Conservation (phyloP, 768 basidiomycete species). For the Dacryopinax primogenitus region DNA sequence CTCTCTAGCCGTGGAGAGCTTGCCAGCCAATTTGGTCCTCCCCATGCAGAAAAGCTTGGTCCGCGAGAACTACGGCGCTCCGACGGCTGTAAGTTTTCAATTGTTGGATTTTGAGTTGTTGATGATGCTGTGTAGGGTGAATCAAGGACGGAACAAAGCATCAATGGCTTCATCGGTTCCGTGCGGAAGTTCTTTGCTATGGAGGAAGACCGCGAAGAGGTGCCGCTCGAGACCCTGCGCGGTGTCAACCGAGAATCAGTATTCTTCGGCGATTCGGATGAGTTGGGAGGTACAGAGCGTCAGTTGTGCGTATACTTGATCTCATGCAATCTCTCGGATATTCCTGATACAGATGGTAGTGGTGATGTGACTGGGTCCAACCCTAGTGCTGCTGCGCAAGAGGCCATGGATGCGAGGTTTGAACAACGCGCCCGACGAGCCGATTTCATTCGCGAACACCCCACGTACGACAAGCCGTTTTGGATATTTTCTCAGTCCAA, state of each 20-base stretch:
- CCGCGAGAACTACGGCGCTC: constrained; percentile 35
- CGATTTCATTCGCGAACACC: constrained; percentile 79
- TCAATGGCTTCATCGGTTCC: constrained; percentile 17
- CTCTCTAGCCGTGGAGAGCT: constrained; percentile 52
- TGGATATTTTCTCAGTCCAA: constrained; percentile 81
- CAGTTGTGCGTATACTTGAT: constrained; percentile 39
- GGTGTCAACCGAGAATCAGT: constrained; percentile 26
- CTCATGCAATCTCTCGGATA: background rate
- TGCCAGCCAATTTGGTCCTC: constrained; percentile 62
- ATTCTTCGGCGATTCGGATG: constrained; percentile 30
- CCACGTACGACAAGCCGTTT: constrained; percentile 78
- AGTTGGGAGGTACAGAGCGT: constrained; percentile 47
- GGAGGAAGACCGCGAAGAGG: constrained; percentile 37
- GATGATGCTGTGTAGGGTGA: background rate
- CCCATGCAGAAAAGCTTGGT: constrained; percentile 68
- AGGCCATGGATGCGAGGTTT: constrained; percentile 46
- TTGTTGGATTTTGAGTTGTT: no score
- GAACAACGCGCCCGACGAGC: constrained; percentile 66
- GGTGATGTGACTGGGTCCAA: constrained; percentile 60
- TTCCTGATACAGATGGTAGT: constrained; percentile 6
- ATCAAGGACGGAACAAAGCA: background rate
- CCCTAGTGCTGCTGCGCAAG: constrained; percentile 39
- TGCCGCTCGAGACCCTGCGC: constrained; percentile 48
- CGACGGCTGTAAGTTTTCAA: background rate
- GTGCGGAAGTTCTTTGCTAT: constrained; percentile 17